Evolutionary conservation across 129 eudicot species (phyloP), one percentile per base, ranked within the genome.

Genomic region (Chrysanthemum seticuspe): DNA sequence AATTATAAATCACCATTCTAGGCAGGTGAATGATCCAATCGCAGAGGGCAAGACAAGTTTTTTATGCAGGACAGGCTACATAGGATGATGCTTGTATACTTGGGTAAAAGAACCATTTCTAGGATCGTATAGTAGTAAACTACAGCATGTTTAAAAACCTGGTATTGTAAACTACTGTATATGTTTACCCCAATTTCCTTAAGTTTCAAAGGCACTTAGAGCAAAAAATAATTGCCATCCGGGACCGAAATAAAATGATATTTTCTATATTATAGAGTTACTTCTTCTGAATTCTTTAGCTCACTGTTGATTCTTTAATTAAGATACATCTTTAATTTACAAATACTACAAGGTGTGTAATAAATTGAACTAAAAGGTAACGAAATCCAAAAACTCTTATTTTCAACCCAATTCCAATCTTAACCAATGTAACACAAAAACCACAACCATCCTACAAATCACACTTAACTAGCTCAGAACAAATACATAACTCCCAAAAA

Each of bases 121-220:
- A 21, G 29, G 27, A 72, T 58, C 0, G 45, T 13, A 58, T 56
- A 13, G 10, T n/a, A 25, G 67, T 27, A 50, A 48, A 11, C 5
- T 61, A 8, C 56, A 14, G 14, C 40, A 58, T 36, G 53, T 70
- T 70, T 70, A 70, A 49, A 53, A 36, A 13, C 65, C 67, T 40
- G 54, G 45, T 44, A 23, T 71, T 7, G 13, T 67, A 49, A 50
- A 29, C 47, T 27, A 31, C 8, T 5, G 8, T 36, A 36, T 36
- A 36, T 36, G 44, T 36, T 36, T 36, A 36, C 44, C 44, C 44
- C 44, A 36, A 36, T 6, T 36, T 36, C 44, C 8, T 36, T 36
- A 36, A 36, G 44, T 36, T 36, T 36, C 44, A 36, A 36, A 36
- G 40, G 44, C 44, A 36, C 8, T 36, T 6, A 36, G 44, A 36